These are phyloP conservation scores for Blastomyces emzantsi DNA, from an alignment of 2,329 filamentous ascomycete species.

Conservation along the genomic window DNA sequence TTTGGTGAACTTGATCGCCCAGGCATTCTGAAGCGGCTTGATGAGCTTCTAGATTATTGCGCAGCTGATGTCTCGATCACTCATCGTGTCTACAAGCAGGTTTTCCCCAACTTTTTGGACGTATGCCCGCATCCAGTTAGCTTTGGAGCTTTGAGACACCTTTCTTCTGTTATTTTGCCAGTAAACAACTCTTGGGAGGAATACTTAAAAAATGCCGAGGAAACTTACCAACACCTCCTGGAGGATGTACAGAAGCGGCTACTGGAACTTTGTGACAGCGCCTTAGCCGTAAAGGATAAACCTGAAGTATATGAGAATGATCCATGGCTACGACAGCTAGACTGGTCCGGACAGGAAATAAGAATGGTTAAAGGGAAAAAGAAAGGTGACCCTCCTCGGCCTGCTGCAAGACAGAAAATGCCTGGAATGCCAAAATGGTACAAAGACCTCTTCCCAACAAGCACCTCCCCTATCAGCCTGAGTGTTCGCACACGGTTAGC, in stretches of 20 bases:
- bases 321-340: constrained; percentile 85
- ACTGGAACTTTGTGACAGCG: constrained; percentile 63
- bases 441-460: constrained; percentile 73
- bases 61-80: constrained; percentile 90
- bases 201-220: constrained; percentile 76
- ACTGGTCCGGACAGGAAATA: constrained; percentile 91
- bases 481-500: constrained; percentile 83
- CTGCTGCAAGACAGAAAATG: constrained; percentile 76
- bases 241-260: constrained; percentile 71
- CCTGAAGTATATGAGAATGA: constrained; percentile 63
- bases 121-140: constrained; percentile 95
- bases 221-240: constrained; percentile 68
- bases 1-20: constrained; percentile 73
- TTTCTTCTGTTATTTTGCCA: constrained; percentile 88
- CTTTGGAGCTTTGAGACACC: constrained; percentile 83
- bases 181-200: constrained; percentile 80
- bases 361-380: constrained; percentile 88
- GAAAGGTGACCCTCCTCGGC: constrained; percentile 69
- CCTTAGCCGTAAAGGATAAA: constrained; percentile 62
- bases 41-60: constrained; percentile 85
- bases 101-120: constrained; percentile 80
- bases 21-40: constrained; percentile 61
- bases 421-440: constrained; percentile 96
- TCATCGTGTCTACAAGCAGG: constrained; percentile 85
- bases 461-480: constrained; percentile 57